Base-by-base conservation (phyloP, 306 rosid genomes). In the Albizia julibrissin region DNA sequence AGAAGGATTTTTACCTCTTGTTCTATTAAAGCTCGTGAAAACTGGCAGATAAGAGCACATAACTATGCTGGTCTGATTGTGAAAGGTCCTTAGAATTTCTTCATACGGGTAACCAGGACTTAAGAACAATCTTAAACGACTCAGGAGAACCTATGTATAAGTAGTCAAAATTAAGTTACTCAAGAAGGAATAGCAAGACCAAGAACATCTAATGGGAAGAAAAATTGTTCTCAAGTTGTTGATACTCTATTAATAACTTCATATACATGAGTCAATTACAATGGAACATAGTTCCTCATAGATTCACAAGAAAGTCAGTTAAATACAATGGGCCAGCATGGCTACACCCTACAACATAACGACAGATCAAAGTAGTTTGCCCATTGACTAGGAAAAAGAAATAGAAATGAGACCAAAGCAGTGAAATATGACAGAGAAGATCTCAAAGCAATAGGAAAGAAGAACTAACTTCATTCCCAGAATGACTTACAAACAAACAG, bases 71-170 rank as follows among this genome's bases (percentile, higher is more conserved):
- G 97, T 91, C 88, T 93, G 97, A 49, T 93, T 93, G 85, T 93
- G 97, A 80, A 89, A 93, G 14, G 95, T 88, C 61, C 89, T 88
- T 78, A 93, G 81, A 37, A 93, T 93, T 52, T 93, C 97, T 86
- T 93, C 97, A 52, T 93, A 93, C 0, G 97, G 97, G 87, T 93
- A 93, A 8, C 97, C 97, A 49, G 95, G 95, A 85, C 95, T 93
- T 79, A 93, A 87, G 89, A 93, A 93, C 85, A 93, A 83, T 74
- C 97, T 87, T 88, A 93, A 27, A 27, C 97, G 95, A 75, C 92
- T 93, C 67, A 93, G 80, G 89, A 93, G 97, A 58, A 93, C 94
- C 97, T 93, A 83, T 52, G 81, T 37, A 86, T 24, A 82, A 85
- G 52, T 75, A 59, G 8, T 69, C 12, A 85, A 79, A 56, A 67